phyloP scores from a whole-genome alignment of 1,284 basidiomycete genomes.

The Leucoagaricus sp. region DNA sequence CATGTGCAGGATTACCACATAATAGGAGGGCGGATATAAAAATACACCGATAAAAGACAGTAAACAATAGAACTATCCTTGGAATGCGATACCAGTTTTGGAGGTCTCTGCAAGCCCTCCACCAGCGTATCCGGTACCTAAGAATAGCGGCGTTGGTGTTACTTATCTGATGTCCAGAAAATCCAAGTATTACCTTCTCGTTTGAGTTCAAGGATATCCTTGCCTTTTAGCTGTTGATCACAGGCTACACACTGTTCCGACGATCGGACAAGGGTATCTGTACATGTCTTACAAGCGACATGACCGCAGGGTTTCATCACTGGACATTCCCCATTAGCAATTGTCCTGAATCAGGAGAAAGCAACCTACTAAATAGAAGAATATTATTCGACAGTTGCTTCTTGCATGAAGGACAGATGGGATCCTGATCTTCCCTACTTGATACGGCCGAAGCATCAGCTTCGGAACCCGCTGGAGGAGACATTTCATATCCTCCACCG shows the following conservation, averaged over 20 bases:
- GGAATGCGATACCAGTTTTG: conserved; percentile 74
- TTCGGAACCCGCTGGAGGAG: not conserved
- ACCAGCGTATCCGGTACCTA: conserved; percentile 87
- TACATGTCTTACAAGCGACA: conserved; percentile 85
- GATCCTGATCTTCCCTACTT: conserved; percentile 52
- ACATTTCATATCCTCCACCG: conserved; percentile 16
- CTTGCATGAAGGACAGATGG: conserved; percentile 90
- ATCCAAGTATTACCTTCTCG: conserved; percentile 66
- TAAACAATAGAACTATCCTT: conserved; percentile 48
- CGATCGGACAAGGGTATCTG: conserved; percentile 77
- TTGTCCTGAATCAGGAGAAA: not conserved
- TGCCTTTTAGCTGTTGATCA: conserved; percentile 60
- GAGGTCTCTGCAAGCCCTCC: conserved; percentile 88
- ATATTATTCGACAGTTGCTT: conserved; percentile 80
- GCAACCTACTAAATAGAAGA: conserved; percentile 65
- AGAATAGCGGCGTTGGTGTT: conserved; percentile 3
- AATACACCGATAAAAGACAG: not conserved
- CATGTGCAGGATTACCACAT: conserved; percentile 46
- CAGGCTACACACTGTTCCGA: conserved; percentile 82
- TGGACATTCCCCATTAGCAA: conserved; percentile 27
- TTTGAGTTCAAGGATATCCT: conserved; percentile 76
- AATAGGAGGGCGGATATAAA: too few relatives aligned
- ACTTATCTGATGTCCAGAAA: not conserved
- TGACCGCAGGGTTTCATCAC: conserved; percentile 83
- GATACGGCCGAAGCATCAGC: conserved; percentile 28